Evolutionary conservation across 352 stramenopile species (phyloP).

Genomic region (Globisporangium yorkense): DNA sequence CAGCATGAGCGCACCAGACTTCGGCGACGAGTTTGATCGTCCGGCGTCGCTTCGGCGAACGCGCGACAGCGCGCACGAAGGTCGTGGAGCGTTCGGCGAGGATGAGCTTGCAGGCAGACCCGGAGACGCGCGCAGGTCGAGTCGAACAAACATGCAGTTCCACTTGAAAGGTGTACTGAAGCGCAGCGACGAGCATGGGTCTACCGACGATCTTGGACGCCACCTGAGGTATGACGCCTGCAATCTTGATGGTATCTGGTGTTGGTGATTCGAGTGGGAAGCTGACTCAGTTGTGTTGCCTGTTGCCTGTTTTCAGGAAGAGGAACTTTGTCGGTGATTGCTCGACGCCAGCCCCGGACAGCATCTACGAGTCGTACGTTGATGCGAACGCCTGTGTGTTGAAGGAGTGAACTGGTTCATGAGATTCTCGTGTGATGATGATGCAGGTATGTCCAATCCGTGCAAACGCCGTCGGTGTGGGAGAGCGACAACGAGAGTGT

Average conservation of each 20-base stretch:
- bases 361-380: slow-evolving; percentile 61
- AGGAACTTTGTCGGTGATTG: slow-evolving; percentile 70
- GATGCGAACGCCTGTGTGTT: neutral
- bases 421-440: neutral
- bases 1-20: slow-evolving; percentile 77
- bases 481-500: slow-evolving; percentile 76
- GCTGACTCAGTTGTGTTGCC: neutral
- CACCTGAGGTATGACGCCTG: slow-evolving; percentile 29
- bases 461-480: slow-evolving; percentile 57
- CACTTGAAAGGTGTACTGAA: slow-evolving; percentile 35
- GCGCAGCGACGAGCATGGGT: slow-evolving; percentile 31
- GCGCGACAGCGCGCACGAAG: slow-evolving; percentile 33
- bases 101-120: neutral
- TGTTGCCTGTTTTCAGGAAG: slow-evolving; percentile 19
- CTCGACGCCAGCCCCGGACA: slow-evolving; percentile 25
- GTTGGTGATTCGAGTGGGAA: neutral
- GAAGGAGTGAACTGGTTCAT: neutral
- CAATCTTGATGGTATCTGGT: neutral
- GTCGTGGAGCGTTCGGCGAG: slow-evolving; percentile 9
- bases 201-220: slow-evolving; percentile 34
- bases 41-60: slow-evolving; percentile 17
- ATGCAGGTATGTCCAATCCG: slow-evolving; percentile 60
- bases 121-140: neutral
- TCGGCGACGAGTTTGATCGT: slow-evolving; percentile 48
- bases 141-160: too few species aligned